Conservation (phyloP, 2,329 filamentous ascomycete species). For the Arthroderma sp. region DNA sequence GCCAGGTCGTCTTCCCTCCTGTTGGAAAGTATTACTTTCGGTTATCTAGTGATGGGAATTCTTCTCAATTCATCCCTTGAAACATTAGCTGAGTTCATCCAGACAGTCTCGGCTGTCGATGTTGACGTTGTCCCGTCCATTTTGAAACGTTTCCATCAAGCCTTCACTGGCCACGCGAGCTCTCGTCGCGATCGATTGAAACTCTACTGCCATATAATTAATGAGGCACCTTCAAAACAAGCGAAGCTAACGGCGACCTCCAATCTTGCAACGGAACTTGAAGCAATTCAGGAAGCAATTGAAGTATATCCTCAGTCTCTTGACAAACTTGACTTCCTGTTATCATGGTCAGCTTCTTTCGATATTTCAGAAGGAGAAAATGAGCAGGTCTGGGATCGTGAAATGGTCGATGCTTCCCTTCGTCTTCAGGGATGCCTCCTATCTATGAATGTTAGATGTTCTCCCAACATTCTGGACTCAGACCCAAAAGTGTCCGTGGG, state of each 20-base stretch:
- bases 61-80: neutral
- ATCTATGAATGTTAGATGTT: constrained; percentile 16
- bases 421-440: constrained; percentile 30
- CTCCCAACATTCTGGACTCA: neutral
- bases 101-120: constrained; percentile 5
- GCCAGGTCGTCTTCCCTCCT: constrained; percentile 9
- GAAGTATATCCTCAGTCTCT: constrained; percentile 1
- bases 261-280: constrained; percentile 26
- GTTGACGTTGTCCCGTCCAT: constrained; percentile 26
- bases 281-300: constrained; percentile 18
- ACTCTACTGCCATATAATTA: constrained; percentile 25
- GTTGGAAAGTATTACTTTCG: constrained; percentile 3
- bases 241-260: constrained; percentile 23
- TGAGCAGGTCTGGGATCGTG: constrained; percentile 24
- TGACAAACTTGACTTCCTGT: constrained; percentile 17
- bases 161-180: constrained; percentile 16
- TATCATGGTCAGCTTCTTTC: neutral
- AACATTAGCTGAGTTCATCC: constrained; percentile 1
- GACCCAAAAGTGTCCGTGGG: constrained; percentile 1
- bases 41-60: neutral
- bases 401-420: constrained; percentile 27
- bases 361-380: constrained; percentile 14
- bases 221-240: constrained; percentile 17
- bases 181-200: constrained; percentile 19
- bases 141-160: constrained; percentile 22